A percentile compares a stretch with the other conserved stretches of the same genome.
These are phyloP conservation scores for Sporothrix brasiliensis DNA, from an alignment of 2,329 filamentous ascomycete species.

Conservation along the genomic window DNA sequence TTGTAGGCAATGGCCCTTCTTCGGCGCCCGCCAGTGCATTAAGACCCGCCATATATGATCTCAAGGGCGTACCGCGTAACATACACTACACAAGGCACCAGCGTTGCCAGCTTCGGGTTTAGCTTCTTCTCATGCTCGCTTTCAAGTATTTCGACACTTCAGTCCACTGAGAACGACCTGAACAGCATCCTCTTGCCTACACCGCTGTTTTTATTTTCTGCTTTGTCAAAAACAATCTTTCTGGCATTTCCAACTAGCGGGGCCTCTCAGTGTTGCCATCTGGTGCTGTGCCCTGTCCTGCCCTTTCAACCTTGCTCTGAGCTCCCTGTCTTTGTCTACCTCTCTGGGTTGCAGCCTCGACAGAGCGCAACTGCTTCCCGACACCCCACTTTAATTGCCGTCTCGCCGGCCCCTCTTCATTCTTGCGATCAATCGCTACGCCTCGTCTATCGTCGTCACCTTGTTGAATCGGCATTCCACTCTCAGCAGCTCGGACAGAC, in stretches of 20 bases:
- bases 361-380: not conserved
- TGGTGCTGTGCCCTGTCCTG: too few species aligned
- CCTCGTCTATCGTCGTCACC: not conserved
- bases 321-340: not conserved
- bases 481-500: not conserved
- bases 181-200: not conserved
- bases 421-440: not conserved
- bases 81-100: not conserved
- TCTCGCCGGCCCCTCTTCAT: conserved; percentile 19
- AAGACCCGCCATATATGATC: not conserved
- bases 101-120: conserved; percentile 7
- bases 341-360: conserved; percentile 2
- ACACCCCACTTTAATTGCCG: conserved; percentile 23
- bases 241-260: not conserved
- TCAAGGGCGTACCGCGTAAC: not conserved
- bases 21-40: conserved; percentile 29
- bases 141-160: not conserved
- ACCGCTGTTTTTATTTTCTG: not conserved
- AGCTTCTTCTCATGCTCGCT: not conserved
- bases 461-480: not conserved
- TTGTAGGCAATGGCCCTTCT: conserved; percentile 29
- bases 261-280: not conserved
- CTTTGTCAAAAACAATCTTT: not conserved
- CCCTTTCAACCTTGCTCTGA: not conserved
- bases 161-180: too few species aligned